Conservation (phyloP, 1,284 basidiomycete genomes). For the Termitomyces sp. region DNA sequence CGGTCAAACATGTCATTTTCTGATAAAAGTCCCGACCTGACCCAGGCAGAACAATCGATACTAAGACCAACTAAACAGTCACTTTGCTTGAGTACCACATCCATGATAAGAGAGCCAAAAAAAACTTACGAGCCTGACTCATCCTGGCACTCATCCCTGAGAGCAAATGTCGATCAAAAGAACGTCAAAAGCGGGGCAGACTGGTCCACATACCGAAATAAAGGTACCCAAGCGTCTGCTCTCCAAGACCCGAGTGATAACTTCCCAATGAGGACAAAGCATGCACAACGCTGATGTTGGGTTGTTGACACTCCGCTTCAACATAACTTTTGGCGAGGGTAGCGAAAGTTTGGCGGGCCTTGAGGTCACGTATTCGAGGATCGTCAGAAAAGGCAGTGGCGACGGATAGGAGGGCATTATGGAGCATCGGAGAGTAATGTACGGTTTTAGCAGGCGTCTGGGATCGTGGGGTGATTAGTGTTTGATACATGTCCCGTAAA, state of each 20-base stretch:
- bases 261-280: constrained; percentile 53
- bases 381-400: constrained; percentile 57
- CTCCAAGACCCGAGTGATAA: constrained; percentile 51
- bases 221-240: constrained; percentile 53
- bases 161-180: background rate
- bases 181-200: background rate
- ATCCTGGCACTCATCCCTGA: constrained; percentile 50
- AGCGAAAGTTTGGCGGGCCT: constrained; percentile 45
- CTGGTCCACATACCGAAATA: constrained; percentile 42
- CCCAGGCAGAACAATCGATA: constrained; percentile 54
- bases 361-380: constrained; percentile 39
- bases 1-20: constrained; percentile 48
- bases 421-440: constrained; percentile 68
- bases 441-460: constrained; percentile 43
- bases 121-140: constrained; percentile 31
- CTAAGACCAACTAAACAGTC: constrained; percentile 49
- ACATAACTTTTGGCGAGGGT: constrained; percentile 49
- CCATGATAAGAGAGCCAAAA: background rate
- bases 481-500: constrained; percentile 52
- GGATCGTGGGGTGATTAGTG: constrained; percentile 41
- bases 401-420: constrained; percentile 61
- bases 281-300: constrained; percentile 54
- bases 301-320: constrained; percentile 52
- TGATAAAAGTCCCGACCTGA: constrained; percentile 43
- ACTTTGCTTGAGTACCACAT: background rate